Base-by-base conservation (phyloP, 2,329 filamentous ascomycete species). In the Zymoseptoria pseudotritici region DNA sequence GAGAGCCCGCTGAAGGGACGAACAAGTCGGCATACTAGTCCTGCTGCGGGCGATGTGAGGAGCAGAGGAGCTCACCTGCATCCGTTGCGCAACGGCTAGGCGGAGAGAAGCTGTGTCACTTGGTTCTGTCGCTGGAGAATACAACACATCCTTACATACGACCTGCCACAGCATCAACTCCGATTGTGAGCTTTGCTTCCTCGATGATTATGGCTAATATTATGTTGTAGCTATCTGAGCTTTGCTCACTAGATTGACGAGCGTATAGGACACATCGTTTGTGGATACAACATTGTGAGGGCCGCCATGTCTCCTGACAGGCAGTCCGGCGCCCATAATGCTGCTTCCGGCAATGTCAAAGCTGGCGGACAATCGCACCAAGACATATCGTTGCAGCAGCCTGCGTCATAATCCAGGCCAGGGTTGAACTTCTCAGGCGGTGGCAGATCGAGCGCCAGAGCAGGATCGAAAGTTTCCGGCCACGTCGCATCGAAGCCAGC, bases 11-110 rank as follows among this genome's bases (percentile, higher is more conserved):
- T 72, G 57, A 59, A 65, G 49, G 66, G 63, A 17, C 59, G 63
- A 19, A 64, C 62, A 19, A 66, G 64, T 61, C 59, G 72, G 55
- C 66, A 70, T 60, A 63, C 60, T 10, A 73, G 71, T 62, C 72
- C 72, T n/a, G 63, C 69, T 55, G 63, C 63, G 46, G 63, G 64
- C 0, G 68, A 69, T 46, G 46, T 59, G 50, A 65, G 54, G 54
- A 50, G 29, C 22, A 58, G 42, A 60, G 56, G 4, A 60, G 58
- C 52, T 24, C 59, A 51, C 46, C 49, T 66, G 55, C 68, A 70
- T 65, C 66, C 65, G 29, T 58, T 68, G 58, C 63, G 68, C 54
- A 58, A 61, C 42, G 56, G 58, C 21, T 59, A 49, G 42, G 36
- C 19, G 50, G 50, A n/a, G 13, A 17, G 13, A 17, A 17, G 36